Evolutionary conservation across 768 basidiomycete species (phyloP).

Genomic region (Termitomyces sp.): DNA sequence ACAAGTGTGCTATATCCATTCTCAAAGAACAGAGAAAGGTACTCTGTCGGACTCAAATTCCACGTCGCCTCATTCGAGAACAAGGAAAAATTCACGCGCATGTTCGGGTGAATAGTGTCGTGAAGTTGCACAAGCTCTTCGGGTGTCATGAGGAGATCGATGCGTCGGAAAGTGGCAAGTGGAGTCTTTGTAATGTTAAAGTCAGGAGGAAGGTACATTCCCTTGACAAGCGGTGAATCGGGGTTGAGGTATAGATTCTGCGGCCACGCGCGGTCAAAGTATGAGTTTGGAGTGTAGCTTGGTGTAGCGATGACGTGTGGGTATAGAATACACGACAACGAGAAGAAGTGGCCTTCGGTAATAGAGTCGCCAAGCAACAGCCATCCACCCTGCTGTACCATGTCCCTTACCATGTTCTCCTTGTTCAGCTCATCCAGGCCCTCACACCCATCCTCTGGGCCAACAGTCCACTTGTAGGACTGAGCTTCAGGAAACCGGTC

Average conservation of each 20-base stretch:
- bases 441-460: conserved; percentile 30
- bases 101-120: conserved; percentile 23
- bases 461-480: conserved; percentile 50
- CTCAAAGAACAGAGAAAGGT: conserved; percentile 43
- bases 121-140: conserved; percentile 45
- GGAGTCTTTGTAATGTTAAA: conserved; percentile 56
- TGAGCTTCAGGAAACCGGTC: conserved; percentile 47
- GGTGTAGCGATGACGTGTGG: conserved; percentile 66
- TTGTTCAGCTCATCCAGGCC: conserved; percentile 32
- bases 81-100: conserved; percentile 27
- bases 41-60: conserved; percentile 47
- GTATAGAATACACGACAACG: conserved; percentile 58
- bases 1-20: conserved; percentile 57
- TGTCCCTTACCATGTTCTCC: conserved; percentile 41
- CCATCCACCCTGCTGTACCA: conserved; percentile 71
- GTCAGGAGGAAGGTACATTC: conserved; percentile 32
- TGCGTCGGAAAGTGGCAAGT: conserved; percentile 58
- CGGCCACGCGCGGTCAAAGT: conserved; percentile 60
- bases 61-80: conserved; percentile 54
- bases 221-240: conserved; percentile 37
- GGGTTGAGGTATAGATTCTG: conserved; percentile 61
- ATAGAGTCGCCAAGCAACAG: conserved; percentile 64
- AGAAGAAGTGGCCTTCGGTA: conserved; percentile 71
- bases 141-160: conserved; percentile 51
- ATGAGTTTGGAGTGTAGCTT: conserved; percentile 45